A percentile compares a stretch with the other conserved stretches of the same genome.
Conservation (phyloP, 2,329 filamentous ascomycete genomes). For the Botrytis aclada region DNA sequence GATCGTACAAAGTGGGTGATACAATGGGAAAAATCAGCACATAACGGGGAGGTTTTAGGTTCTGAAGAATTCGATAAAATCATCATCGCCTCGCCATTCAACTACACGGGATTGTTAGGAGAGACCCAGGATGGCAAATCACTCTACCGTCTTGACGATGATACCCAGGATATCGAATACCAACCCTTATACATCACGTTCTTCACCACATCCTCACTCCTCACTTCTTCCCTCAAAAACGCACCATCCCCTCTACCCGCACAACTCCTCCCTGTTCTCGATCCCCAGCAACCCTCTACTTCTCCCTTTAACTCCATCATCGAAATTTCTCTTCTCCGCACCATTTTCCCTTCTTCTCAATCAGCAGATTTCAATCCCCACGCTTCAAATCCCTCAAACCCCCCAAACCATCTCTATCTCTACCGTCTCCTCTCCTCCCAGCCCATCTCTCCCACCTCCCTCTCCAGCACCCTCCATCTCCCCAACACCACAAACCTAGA, state of each 20-base stretch:
- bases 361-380: not conserved
- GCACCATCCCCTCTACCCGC: not conserved
- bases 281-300: not conserved
- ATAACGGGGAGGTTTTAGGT: too few relatives aligned
- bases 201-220: not conserved
- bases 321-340: conserved; percentile 2
- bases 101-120: not conserved
- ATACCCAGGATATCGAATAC: not conserved
- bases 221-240: not conserved
- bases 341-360: not conserved
- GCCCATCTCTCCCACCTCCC: not conserved
- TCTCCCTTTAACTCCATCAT: not conserved
- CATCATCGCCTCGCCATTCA: not conserved
- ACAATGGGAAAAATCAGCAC: not conserved
- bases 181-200: not conserved
- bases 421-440: not conserved
- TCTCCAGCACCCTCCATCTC: not conserved
- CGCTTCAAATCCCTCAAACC: too few relatives aligned
- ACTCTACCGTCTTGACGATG: not conserved
- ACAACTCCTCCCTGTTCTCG: not conserved
- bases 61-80: conserved; percentile 1
- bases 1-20: not conserved
- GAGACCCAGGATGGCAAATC: not conserved
- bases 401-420: not conserved
- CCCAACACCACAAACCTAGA: not conserved